phyloP scores from a whole-genome alignment of 352 stramenopile genomes.

The Blastocystis sp. region DNA sequence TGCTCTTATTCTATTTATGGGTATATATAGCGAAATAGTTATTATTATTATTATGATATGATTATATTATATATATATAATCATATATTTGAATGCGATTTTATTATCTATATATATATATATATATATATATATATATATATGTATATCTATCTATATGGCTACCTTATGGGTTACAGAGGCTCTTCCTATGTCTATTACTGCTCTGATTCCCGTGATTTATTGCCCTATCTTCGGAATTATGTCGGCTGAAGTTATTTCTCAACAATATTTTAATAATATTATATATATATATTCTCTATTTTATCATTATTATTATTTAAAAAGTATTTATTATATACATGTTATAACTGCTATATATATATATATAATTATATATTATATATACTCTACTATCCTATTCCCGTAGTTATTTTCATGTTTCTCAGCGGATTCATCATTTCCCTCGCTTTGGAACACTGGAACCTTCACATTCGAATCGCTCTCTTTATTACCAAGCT shows the following conservation, averaged over 20 bases:
- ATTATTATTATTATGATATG: no score
- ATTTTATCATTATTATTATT: no score
- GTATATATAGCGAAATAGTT: no score
- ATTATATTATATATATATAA: no score
- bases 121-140: no score
- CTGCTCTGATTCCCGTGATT: slow-evolving; percentile 10
- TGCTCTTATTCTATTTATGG: slow-evolving; percentile 26
- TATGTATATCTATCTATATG: background rate
- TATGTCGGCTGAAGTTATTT: background rate
- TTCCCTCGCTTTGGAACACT: slow-evolving; percentile 33
- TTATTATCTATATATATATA: no score
- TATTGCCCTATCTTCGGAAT: slow-evolving; percentile 21
- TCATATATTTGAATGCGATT: no score
- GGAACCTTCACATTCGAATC: slow-evolving; percentile 34
- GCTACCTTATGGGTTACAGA: slow-evolving; percentile 32
- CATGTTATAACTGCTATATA: no score
- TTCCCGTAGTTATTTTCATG: slow-evolving; percentile 17
- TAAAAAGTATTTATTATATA: no score
- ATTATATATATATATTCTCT: background rate
- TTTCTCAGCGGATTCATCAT: slow-evolving; percentile 32
- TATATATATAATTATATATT: no score
- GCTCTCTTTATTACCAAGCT: slow-evolving; percentile 21
- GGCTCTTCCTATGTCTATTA: slow-evolving; percentile 19
- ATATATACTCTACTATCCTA: background rate
- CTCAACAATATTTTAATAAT: slow-evolving; percentile 30